Evolutionary conservation across 345 rosid species (phyloP), one percentile per base, ranked within the genome.

Genomic region (Fremontodendron californicum): DNA sequence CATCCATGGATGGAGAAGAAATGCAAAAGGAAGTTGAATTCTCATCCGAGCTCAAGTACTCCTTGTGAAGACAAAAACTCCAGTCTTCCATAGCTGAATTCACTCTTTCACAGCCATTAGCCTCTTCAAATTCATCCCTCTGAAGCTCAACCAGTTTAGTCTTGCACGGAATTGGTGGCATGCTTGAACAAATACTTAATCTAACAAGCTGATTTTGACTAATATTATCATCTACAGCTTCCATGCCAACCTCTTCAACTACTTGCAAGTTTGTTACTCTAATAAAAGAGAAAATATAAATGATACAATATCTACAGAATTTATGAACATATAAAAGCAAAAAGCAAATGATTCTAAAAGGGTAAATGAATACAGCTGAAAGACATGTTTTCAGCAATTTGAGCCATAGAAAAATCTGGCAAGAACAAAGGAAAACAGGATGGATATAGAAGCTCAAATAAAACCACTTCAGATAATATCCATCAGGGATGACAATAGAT

Each of bases 391-490:
- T 42, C 51, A 87, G 83, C 33, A 83, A 29, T 37, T 69, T 76
- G 48, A 90, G 85, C 88, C 86, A 87, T 13, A 92, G 84, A 80
- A 86, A 84, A 82, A 92, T 51, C 74, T 74, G 92, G 80, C 90
- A 90, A 29, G 74, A 31, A 69, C 84, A 37, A 35, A 92, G 88
- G 65, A 90, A 75, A 81, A 87, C 7, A 25, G 89, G 92, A 79
- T 86, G 88, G 85, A 92, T 84, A 78, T 88, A 89, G 89, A 92
- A 82, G 86, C 87, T 87, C 78, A 93, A 75, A 79, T 78, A 88
- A 69, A 85, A 78, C 91, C 88, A 88, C 76, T 86, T 90, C 77
- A 76, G 78, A n/a, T 19, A 75, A 29, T 78, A 80, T 68, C 93
- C 93, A 78, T 84, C 69, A 55, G 90, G 89, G 80, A 92, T 86